Conservation (phyloP, 805 yeast genomes). For the Candida gorgasii region DNA sequence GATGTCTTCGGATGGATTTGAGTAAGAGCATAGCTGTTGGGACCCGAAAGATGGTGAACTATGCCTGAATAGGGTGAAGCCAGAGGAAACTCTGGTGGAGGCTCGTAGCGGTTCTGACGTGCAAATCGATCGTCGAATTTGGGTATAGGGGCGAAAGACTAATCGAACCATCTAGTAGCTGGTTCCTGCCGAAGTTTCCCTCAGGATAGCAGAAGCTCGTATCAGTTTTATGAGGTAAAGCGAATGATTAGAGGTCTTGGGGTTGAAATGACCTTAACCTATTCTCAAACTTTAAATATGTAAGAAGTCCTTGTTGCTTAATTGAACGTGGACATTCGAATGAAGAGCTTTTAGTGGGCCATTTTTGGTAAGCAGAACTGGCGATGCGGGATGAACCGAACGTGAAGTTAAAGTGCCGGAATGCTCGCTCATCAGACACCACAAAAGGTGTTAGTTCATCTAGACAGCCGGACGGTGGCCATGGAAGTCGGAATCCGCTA, state of each 20-base stretch:
- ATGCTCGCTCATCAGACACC: conserved; percentile 39
- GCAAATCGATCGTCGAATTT: conserved; percentile 47
- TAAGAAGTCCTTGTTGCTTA: conserved; percentile 43
- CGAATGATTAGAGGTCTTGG: conserved; percentile 44
- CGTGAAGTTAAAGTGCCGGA: conserved; percentile 25
- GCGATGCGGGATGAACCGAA: conserved; percentile 29
- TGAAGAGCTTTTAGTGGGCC: conserved; percentile 49
- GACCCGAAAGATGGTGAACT: conserved; percentile 48
- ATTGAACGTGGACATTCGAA: conserved; percentile 39
- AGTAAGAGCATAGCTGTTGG: conserved; percentile 47
- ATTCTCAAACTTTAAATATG: conserved; percentile 45
- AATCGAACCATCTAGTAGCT: conserved; percentile 40
- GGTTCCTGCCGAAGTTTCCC: conserved; percentile 48
- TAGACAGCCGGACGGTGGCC: conserved; percentile 57
- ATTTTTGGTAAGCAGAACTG: conserved; percentile 49
- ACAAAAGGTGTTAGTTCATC: conserved; percentile 46
- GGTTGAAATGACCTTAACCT: conserved; percentile 40
- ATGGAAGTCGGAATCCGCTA: conserved; percentile 55
- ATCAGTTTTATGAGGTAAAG: conserved; percentile 44
- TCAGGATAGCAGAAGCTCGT: conserved; percentile 35
- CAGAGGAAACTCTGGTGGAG: conserved; percentile 48
- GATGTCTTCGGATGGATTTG: conserved; percentile 42
- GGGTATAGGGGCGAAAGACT: conserved; percentile 46
- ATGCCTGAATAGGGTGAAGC: conserved; percentile 48
- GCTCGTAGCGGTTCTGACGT: conserved; percentile 48